Percentiles rank a stretch among this genome's conserved stretches.
These are phyloP conservation scores for Asterochloris erici DNA, from an alignment of 139 green algal species.

Conservation along the genomic window DNA sequence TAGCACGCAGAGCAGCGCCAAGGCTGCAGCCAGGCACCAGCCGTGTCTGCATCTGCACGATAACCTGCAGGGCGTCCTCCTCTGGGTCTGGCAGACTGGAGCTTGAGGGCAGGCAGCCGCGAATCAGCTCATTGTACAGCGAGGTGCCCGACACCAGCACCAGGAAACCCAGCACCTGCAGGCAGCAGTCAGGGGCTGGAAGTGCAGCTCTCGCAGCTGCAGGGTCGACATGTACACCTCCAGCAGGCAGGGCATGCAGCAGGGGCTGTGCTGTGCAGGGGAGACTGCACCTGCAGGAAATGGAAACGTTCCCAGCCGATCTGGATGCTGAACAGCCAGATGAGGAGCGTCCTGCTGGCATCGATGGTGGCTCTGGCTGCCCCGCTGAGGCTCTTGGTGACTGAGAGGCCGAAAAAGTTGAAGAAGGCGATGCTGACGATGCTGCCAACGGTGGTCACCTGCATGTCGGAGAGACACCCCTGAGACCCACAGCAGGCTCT, in stretches of 20 bases:
- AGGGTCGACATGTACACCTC: no score
- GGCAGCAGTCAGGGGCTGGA: no score
- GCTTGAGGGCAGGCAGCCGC: conserved; percentile 45
- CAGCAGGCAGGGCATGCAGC: background rate
- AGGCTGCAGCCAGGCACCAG: no score
- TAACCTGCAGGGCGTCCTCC: background rate
- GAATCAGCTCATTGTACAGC: conserved; percentile 81
- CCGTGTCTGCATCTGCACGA: no score
- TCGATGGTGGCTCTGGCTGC: conserved; percentile 78
- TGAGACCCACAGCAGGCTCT: background rate
- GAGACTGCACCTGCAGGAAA: conserved; percentile 48
- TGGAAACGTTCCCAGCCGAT: conserved; percentile 85
- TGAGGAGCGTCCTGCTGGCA: conserved; percentile 73
- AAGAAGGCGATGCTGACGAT: conserved; percentile 75
- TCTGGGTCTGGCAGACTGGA: background rate
- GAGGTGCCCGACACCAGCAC: conserved; percentile 69
- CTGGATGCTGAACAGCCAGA: conserved; percentile 71
- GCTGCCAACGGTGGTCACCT: conserved; percentile 22
- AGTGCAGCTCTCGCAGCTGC: no score
- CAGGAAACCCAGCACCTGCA: conserved; percentile 71
- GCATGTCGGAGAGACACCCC: background rate
- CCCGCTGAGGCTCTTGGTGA: conserved; percentile 68
- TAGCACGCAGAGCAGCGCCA: background rate
- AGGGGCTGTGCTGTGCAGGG: background rate
- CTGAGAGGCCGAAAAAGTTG: conserved; percentile 77